phyloP scores from a whole-genome alignment of 768 basidiomycete genomes.

The Neoboletus brunneissimus region DNA sequence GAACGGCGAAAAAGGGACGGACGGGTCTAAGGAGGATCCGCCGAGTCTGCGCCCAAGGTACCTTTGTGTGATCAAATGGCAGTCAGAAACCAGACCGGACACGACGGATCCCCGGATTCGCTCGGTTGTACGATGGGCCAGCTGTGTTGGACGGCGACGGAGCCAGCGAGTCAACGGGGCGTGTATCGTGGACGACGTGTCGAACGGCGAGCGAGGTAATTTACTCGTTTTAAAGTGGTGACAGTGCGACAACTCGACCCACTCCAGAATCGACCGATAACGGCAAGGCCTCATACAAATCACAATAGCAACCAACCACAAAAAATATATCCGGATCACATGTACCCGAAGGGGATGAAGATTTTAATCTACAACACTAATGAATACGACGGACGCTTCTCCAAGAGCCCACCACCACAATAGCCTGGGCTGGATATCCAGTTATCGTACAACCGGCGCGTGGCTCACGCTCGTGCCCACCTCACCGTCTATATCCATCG shows the following conservation, averaged over 20 bases:
- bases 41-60: constrained; percentile 46
- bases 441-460: not conserved
- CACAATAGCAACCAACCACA: constrained; percentile 19
- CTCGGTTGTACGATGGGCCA: constrained; percentile 1
- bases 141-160: not conserved
- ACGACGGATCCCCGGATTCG: constrained; percentile 47
- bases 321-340: not conserved
- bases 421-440: constrained; percentile 4
- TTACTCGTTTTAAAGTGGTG: constrained; percentile 1
- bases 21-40: constrained; percentile 45
- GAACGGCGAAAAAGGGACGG: constrained; percentile 1
- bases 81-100: constrained; percentile 42
- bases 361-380: not conserved
- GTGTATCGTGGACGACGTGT: constrained; percentile 16
- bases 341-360: not conserved
- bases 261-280: constrained; percentile 11
- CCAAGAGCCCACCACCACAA: constrained; percentile 22
- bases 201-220: constrained; percentile 9
- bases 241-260: constrained; percentile 2
- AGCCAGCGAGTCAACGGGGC: not conserved
- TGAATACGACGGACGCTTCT: not conserved
- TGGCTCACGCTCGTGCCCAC: constrained; percentile 4
- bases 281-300: constrained; percentile 14
- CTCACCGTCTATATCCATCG: not conserved
- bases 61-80: constrained; percentile 34